phyloP scores from a whole-genome alignment of 1,139 yeast genomes.

The Kodamaea suecica region DNA sequence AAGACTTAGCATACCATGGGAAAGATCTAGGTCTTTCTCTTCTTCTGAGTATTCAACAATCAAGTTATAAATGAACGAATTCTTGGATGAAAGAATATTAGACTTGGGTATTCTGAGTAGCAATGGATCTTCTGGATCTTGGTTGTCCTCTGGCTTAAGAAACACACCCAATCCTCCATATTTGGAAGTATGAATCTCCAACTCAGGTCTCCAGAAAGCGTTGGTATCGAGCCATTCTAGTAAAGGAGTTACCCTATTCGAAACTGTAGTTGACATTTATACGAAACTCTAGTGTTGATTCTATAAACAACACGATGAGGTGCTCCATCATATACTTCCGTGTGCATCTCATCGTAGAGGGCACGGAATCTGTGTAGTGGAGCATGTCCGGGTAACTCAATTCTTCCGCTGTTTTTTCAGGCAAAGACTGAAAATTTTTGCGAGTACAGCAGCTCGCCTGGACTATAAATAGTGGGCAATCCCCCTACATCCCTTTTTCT shows the following conservation, averaged over 20 bases:
- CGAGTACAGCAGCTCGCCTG: background rate
- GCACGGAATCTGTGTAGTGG: no score
- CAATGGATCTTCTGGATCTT: constrained; percentile 27
- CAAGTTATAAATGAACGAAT: constrained; percentile 65
- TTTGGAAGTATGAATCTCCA: constrained; percentile 47
- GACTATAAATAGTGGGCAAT: constrained; percentile 13
- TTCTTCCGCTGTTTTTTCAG: no score
- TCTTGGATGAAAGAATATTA: constrained; percentile 53
- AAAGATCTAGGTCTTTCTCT: constrained; percentile 31
- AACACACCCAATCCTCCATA: constrained; percentile 78
- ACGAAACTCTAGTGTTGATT: no score
- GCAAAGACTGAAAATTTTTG: background rate
- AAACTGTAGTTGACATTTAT: constrained; percentile 16
- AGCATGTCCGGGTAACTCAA: no score
- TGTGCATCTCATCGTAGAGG: no score
- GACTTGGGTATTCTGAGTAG: constrained; percentile 49
- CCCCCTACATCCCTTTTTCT: constrained; percentile 15
- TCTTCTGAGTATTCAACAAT: constrained; percentile 49
- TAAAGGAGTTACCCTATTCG: constrained; percentile 9
- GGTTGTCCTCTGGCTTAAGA: constrained; percentile 22
- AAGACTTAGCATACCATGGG: constrained; percentile 59
- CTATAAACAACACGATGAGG: no score
- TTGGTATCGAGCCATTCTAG: constrained; percentile 49
- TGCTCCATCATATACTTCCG: no score
- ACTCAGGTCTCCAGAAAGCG: constrained; percentile 47